phyloP scores from a whole-genome alignment of 2,329 filamentous ascomycete genomes.

The Colletotrichum nymphaeae region DNA sequence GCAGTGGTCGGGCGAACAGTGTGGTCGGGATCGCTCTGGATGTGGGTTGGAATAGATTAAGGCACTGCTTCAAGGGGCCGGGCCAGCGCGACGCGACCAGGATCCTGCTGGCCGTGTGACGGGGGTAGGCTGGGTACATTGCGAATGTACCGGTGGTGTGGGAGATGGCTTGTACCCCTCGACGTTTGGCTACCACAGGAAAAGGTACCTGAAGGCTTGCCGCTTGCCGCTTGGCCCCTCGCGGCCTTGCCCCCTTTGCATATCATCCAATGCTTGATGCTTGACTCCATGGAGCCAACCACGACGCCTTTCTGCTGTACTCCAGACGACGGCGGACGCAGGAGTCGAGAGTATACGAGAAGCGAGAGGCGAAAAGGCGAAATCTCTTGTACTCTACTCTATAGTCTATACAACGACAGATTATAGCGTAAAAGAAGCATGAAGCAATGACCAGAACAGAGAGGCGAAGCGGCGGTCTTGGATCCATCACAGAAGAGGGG shows the following conservation, averaged over 20 bases:
- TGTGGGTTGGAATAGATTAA: constrained; percentile 35
- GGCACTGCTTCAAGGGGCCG: constrained; percentile 35
- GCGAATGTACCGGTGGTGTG: background rate
- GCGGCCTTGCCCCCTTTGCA: background rate
- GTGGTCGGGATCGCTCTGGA: constrained; percentile 32
- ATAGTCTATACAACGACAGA: no score
- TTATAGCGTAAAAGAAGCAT: background rate
- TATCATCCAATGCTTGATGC: background rate
- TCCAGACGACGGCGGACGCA: constrained; percentile 25
- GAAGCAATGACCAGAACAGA: background rate
- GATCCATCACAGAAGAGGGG: background rate
- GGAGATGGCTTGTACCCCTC: background rate
- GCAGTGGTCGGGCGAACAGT: constrained; percentile 24
- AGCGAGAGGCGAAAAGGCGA: background rate
- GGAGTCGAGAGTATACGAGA: background rate
- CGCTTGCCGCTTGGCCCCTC: constrained; percentile 20
- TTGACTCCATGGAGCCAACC: background rate
- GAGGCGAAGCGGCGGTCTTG: background rate
- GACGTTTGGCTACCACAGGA: background rate
- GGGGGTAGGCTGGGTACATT: constrained; percentile 1
- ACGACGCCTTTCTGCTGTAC: background rate
- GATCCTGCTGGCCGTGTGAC: constrained; percentile 29
- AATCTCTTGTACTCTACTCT: no score
- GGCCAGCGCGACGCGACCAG: constrained; percentile 25
- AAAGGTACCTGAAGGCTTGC: constrained; percentile 1